Evolutionary conservation across 2,329 filamentous ascomycete genomes (phyloP).

Genomic region (Paraphaeosphaeria minitans): DNA sequence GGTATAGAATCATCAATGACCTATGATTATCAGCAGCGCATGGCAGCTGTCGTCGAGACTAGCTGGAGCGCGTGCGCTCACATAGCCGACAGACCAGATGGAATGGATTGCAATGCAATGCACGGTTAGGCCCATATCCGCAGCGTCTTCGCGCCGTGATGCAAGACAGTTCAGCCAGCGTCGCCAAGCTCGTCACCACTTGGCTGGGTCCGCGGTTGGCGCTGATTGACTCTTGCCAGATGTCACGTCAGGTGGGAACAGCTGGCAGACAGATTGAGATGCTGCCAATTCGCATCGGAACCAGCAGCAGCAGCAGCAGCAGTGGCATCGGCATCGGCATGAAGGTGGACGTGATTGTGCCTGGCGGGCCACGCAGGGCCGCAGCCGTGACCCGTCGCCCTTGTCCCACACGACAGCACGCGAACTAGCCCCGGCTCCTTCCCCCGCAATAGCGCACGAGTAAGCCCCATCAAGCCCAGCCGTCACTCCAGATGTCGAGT

Average conservation of each 20-base stretch:
- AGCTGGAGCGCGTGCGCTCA: conserved; percentile 7
- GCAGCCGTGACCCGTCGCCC: not conserved
- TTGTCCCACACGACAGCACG: conserved; percentile 1
- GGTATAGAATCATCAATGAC: conserved; percentile 15
- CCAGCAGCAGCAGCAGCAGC: not conserved
- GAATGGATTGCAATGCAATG: conserved; percentile 12
- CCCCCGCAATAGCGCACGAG: conserved; percentile 28
- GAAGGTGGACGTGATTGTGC: not conserved
- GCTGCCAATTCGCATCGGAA: not conserved
- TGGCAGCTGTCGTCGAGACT: conserved; percentile 11
- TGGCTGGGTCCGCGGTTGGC: not conserved
- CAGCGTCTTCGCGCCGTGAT: conserved; percentile 6
- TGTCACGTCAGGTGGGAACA: not conserved
- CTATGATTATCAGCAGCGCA: conserved; percentile 1
- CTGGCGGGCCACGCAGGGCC: not conserved
- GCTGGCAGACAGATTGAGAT: not conserved
- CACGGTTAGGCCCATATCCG: not conserved
- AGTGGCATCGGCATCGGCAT: not conserved
- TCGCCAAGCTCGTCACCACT: conserved; percentile 13
- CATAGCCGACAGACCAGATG: not conserved
- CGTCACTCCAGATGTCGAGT: conserved; percentile 8
- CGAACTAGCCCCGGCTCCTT: conserved; percentile 19
- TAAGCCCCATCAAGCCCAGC: conserved; percentile 12
- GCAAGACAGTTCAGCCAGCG: conserved; percentile 9
- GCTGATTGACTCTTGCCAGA: not conserved